Evolutionary conservation across 1,139 yeast genomes (phyloP).

Genomic region (Geotrichum siamense): DNA sequence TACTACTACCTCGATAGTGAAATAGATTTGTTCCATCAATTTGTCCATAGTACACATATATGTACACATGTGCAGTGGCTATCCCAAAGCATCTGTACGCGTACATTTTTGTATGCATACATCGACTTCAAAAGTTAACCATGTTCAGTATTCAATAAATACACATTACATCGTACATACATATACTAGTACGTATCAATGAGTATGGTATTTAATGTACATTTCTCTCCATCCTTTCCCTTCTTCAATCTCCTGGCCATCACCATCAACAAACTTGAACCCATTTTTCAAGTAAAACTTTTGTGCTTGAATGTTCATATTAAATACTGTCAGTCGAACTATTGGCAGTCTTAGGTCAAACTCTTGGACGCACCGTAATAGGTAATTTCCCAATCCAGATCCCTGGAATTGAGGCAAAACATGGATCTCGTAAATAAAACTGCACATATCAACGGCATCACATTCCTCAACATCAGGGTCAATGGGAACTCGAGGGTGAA

Average conservation of each 20-base stretch:
- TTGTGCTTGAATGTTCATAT: slow-evolving; percentile 26
- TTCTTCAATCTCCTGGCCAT: not conserved
- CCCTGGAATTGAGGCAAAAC: slow-evolving; percentile 36
- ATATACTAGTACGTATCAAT: too few species aligned
- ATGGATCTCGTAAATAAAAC: slow-evolving; percentile 53
- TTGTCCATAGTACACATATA: too few species aligned
- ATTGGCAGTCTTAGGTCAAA: slow-evolving; percentile 5
- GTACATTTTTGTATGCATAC: too few species aligned
- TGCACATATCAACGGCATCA: slow-evolving; percentile 28
- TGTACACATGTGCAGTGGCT: too few species aligned
- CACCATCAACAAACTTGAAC: slow-evolving; percentile 17
- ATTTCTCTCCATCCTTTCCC: slow-evolving; percentile 11
- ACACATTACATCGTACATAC: too few species aligned
- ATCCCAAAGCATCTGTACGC: too few species aligned
- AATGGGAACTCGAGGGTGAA: slow-evolving; percentile 34
- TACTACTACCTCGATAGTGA: too few species aligned
- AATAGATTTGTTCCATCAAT: too few species aligned
- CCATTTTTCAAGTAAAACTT: slow-evolving; percentile 26
- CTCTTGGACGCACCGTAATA: slow-evolving; percentile 31
- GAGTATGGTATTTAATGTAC: too few species aligned
- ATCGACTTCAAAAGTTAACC: too few species aligned
- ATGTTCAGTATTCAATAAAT: too few species aligned
- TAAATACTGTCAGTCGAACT: slow-evolving; percentile 28
- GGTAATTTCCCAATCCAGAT: slow-evolving; percentile 34
- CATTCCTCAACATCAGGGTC: slow-evolving; percentile 13